Evolutionary conservation across 1,139 yeast genomes (phyloP).

Genomic region (Nadsonia starkeyi-henricii): DNA sequence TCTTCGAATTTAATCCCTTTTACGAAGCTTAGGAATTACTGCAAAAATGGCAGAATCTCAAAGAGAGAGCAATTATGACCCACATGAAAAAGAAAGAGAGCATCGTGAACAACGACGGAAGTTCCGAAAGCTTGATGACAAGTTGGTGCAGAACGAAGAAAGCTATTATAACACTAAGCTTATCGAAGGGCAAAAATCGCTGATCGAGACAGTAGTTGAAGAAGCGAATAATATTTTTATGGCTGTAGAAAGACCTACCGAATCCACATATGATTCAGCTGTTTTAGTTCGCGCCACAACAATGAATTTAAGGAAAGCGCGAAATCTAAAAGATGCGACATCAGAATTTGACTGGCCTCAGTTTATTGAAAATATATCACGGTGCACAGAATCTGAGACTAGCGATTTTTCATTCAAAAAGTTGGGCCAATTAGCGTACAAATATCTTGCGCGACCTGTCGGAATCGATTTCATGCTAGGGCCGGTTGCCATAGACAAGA

Average conservation of each 20-base stretch:
- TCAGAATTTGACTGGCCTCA: not conserved
- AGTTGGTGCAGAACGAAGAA: not conserved
- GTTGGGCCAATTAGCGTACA: not conserved
- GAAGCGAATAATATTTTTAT: not conserved
- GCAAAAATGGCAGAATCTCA: too few relatives aligned
- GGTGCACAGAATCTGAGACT: not conserved
- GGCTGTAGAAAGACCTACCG: not conserved
- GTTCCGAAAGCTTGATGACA: not conserved
- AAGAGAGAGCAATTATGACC: not conserved
- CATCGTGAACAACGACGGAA: not conserved
- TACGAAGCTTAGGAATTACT: too few relatives aligned
- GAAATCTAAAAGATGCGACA: not conserved
- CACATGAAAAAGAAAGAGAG: not conserved
- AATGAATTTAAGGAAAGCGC: not conserved
- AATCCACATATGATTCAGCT: not conserved
- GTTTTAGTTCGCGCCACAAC: not conserved
- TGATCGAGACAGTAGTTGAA: not conserved
- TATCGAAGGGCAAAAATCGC: not conserved
- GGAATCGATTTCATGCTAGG: not conserved
- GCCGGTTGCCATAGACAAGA: not conserved
- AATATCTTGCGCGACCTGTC: not conserved
- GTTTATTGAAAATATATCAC: not conserved
- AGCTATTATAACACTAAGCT: not conserved
- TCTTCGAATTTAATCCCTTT: too few relatives aligned
- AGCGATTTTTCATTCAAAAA: not conserved